Evolutionary conservation across 192 early-diverging fungal species (phyloP), one percentile per base, ranked within the genome.

Genomic region (Coemansia sp.): DNA sequence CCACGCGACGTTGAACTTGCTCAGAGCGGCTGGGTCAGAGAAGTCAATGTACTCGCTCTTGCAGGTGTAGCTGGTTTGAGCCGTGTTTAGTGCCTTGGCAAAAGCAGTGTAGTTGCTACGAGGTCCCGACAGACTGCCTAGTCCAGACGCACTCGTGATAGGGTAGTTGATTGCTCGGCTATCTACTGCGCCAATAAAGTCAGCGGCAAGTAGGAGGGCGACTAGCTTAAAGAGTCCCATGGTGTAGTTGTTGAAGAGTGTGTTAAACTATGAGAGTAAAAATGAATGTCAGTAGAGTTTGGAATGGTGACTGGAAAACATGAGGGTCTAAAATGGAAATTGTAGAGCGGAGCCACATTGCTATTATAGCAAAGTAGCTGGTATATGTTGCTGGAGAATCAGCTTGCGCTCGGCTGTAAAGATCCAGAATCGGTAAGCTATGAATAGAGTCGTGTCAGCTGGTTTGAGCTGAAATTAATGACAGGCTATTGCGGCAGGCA

Each of bases 1-100:
- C 79, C 79, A 82, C 42, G 73, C 74, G 8, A 76, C 68, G n/a
- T 52, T 67, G 33, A 82, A 76, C 13, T 82, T 73, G 32, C 66
- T 64, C 38, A 82, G 50, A 19, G 76, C 76, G 33, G 17, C 6
- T 3, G 70, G 76, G 23, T 77, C 63, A 1, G 76, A 65, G 47
- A 77, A 77, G 35, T 77, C 67, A 32, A 77, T 62, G 30, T 44
- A 30, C 14, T 63, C 33, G 63, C 70, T 77, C 26, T 77, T 42
- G 39, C 76, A 77, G 4, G 67, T 77, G 58, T 60, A 75, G 40
- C 23, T 40, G 3, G 50, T 39, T 35, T 62, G 72, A 21, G 39
- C 39, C 39, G 43, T 38, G 32, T 59, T 59, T 59, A 67, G 40
- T 32, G 7, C 43, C 40, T 23, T 35, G 55, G 53, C 16, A 19